These are phyloP conservation scores for Spatholobus suberectus DNA, from an alignment of 306 rosid species.

Conservation along the genomic window DNA sequence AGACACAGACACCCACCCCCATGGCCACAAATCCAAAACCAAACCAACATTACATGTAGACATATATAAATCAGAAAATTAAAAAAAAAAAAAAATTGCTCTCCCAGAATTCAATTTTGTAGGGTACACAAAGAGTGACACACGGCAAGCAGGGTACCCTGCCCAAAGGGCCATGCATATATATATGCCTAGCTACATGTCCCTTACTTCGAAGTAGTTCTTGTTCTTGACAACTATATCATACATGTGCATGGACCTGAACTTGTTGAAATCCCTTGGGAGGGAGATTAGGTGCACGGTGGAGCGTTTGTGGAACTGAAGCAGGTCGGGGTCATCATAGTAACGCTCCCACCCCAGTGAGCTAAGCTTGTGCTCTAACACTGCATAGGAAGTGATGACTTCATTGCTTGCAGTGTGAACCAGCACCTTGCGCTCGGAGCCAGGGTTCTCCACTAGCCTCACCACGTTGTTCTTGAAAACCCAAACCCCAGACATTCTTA, in stretches of 20 bases:
- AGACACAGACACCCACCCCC: not conserved
- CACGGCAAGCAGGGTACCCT: not conserved
- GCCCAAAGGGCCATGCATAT: not conserved
- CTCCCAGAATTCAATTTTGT: not conserved
- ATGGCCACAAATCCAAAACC: not conserved
- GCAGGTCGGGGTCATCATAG: constrained; percentile 84
- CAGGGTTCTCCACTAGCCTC: constrained; percentile 81
- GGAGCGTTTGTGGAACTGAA: constrained; percentile 85
- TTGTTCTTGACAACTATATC: constrained; percentile 95
- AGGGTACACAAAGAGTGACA: not conserved
- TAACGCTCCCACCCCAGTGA: constrained; percentile 92
- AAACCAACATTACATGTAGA: constrained; percentile 23
- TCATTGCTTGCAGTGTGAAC: constrained; percentile 73
- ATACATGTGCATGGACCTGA: constrained; percentile 94
- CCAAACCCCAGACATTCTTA: constrained; percentile 93
- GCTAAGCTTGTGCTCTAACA: constrained; percentile 61
- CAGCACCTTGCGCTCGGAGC: constrained; percentile 70
- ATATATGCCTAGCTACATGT: no score
- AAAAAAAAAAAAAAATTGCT: not conserved
- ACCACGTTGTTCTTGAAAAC: constrained; percentile 90
- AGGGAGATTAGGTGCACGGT: constrained; percentile 91
- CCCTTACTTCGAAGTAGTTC: constrained; percentile 77
- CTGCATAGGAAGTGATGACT: constrained; percentile 64
- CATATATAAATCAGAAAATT: not conserved
- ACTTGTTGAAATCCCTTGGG: constrained; percentile 74